phyloP scores from a whole-genome alignment of 805 yeast species.

The Isabelozyma heimii region DNA sequence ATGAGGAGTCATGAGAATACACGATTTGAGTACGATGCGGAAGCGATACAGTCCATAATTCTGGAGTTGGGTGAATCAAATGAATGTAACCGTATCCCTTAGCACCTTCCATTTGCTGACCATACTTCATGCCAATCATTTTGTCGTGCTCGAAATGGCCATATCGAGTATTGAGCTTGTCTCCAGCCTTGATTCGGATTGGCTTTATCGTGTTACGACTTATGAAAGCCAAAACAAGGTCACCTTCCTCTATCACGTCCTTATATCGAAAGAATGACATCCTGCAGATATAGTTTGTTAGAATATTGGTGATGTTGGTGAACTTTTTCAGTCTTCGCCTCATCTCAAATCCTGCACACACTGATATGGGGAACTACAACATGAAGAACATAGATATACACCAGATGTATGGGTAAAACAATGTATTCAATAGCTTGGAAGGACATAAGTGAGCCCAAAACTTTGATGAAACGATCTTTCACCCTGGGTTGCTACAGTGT shows the following conservation, averaged over 20 bases:
- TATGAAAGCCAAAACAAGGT: conserved; percentile 81
- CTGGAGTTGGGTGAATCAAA: conserved; percentile 88
- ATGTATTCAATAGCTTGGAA: too few relatives aligned
- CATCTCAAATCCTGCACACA: conserved; percentile 4
- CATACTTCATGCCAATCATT: conserved; percentile 81
- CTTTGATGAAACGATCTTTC: too few relatives aligned
- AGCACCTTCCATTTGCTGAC: conserved; percentile 77
- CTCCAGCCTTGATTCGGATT: conserved; percentile 56
- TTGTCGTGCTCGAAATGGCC: conserved; percentile 84
- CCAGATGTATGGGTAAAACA: too few relatives aligned
- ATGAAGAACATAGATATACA: background rate
- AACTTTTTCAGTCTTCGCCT: background rate
- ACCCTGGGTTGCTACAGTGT: too few relatives aligned
- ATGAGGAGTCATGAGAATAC: conserved; percentile 92
- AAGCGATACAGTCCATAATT: conserved; percentile 90
- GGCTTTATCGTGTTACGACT: conserved; percentile 81
- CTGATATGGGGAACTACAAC: background rate
- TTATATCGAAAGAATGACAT: conserved; percentile 61
- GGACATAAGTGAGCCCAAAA: too few relatives aligned
- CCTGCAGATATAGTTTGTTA: background rate
- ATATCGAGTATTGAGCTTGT: conserved; percentile 74
- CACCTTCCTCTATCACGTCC: conserved; percentile 76
- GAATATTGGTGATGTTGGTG: background rate
- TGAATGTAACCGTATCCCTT: conserved; percentile 84
- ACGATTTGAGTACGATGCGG: conserved; percentile 99